These are phyloP conservation scores for Potentilla sterilis DNA, from an alignment of 306 rosid genomes.

Conservation along the genomic window DNA sequence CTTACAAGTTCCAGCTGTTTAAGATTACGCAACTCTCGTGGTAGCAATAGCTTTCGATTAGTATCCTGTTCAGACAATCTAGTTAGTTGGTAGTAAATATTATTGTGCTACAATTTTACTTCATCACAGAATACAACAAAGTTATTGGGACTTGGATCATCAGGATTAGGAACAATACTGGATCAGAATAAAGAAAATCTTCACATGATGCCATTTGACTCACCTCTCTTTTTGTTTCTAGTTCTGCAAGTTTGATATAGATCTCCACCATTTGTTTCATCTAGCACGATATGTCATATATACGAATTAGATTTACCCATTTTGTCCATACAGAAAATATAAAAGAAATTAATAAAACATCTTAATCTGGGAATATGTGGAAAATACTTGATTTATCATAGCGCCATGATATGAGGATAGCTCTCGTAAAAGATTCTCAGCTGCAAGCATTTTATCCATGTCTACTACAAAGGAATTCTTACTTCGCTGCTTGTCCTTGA, in stretches of 20 bases:
- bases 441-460: slow-evolving; percentile 89
- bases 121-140: neutral
- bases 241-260: slow-evolving; percentile 91
- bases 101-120: slow-evolving; percentile 9
- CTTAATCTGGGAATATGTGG: neutral
- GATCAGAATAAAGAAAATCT: slow-evolving; percentile 22
- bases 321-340: slow-evolving; percentile 1
- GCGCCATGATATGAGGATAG: slow-evolving; percentile 68
- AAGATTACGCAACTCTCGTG: slow-evolving; percentile 81
- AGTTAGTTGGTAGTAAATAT: slow-evolving; percentile 24
- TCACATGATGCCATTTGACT: slow-evolving; percentile 13
- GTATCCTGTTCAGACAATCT: slow-evolving; percentile 67
- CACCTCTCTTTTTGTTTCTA: slow-evolving; percentile 88
- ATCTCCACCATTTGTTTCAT: slow-evolving; percentile 96
- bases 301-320: neutral
- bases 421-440: slow-evolving; percentile 77
- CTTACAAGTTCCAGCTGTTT: slow-evolving; percentile 82
- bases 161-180: slow-evolving; percentile 22
- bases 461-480: slow-evolving; percentile 90
- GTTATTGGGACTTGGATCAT: neutral
- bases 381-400: slow-evolving; percentile 63
- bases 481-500: slow-evolving; percentile 83
- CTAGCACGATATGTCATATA: slow-evolving; percentile 30
- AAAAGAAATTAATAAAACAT: neutral
- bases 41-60: slow-evolving; percentile 63